These are phyloP conservation scores for Gossypium ekmanianum DNA, from an alignment of 345 rosid genomes.

Conservation along the genomic window DNA sequence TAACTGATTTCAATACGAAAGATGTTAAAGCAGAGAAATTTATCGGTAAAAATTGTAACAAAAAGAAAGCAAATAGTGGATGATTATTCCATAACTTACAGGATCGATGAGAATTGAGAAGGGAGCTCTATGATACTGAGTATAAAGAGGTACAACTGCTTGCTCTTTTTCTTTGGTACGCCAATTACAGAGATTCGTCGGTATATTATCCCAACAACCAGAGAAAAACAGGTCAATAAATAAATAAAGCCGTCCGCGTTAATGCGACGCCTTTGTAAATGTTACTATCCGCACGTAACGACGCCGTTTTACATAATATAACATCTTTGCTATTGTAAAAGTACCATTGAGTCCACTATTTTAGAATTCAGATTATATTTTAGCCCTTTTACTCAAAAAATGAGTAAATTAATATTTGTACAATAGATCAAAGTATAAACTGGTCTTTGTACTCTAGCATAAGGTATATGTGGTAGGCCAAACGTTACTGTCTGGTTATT, in stretches of 20 bases:
- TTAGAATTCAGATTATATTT: too few relatives aligned
- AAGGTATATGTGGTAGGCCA: rapidly evolving
- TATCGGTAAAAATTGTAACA: background rate
- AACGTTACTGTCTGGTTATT: too few relatives aligned
- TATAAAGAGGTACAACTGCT: background rate
- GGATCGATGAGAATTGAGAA: background rate
- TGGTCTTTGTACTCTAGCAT: rapidly evolving
- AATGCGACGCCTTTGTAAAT: background rate
- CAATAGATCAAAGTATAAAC: rapidly evolving
- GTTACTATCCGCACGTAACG: background rate
- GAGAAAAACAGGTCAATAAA: too few relatives aligned
- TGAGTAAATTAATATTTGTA: rapidly evolving
- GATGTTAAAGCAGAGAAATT: background rate
- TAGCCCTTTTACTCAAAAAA: rapidly evolving
- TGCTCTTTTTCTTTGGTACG: background rate
- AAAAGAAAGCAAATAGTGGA: background rate
- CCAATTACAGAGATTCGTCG: background rate
- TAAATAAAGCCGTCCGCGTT: background rate
- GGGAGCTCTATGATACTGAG: background rate
- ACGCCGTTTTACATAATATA: background rate
- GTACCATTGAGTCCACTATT: rapidly evolving
- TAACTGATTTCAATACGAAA: background rate
- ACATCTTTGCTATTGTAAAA: too few relatives aligned
- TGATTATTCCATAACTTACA: background rate
- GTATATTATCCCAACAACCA: too few relatives aligned